Base-by-base conservation (phyloP, 2,329 filamentous ascomycete species). In the Aspergillus sp. region DNA sequence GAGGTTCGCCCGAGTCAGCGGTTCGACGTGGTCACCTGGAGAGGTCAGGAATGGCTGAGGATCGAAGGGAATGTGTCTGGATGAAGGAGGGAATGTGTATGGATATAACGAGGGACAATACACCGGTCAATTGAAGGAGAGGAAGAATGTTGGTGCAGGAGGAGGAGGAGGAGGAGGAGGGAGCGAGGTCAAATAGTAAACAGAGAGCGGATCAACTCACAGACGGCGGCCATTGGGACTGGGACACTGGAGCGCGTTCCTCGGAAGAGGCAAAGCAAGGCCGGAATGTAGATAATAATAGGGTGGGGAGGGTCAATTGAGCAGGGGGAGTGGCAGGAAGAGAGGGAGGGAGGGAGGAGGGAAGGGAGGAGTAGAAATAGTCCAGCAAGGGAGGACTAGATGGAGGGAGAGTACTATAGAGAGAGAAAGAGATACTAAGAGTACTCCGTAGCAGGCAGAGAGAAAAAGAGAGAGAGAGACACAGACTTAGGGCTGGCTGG, bases 21-120 rank as follows among this genome's bases (percentile, higher is more conserved):
- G 36, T 37, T 53, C 49, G 42, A 52, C 33, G 29, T 50, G 44
- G 33, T 34, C 49, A 48, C 53, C 56, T 61, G 44, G 31, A 29
- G 35, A 16, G 14, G 10, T 13, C 11, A 38, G 32, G 26, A 24
- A 34, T 32, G 25, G 19, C 10, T 6, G 19, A 22, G 19, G 19
- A 10, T 22, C 5, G 19, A 10, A 22, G 19, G 5, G 10, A 6
- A 22, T n/a, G n/a, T n/a, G n/a, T n/a, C n/a, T n/a, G 19, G 19
- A 22, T 5, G 19, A 22, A 22, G 19, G 19, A 22, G 19, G 5
- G 19, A 22, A 22, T 22, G 19, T 22, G 19, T 22, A 22, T 5
- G 19, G 10, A 10, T 22, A 22, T 22, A 22, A 22, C 5, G 19
- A 22, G 10, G 10, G 19, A 22, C 19, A 22, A 10, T 22, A 22